Evolutionary conservation across 2,329 filamentous ascomycete species (phyloP), one percentile per base, ranked within the genome.

Genomic region (Emericellopsis atlantica): DNA sequence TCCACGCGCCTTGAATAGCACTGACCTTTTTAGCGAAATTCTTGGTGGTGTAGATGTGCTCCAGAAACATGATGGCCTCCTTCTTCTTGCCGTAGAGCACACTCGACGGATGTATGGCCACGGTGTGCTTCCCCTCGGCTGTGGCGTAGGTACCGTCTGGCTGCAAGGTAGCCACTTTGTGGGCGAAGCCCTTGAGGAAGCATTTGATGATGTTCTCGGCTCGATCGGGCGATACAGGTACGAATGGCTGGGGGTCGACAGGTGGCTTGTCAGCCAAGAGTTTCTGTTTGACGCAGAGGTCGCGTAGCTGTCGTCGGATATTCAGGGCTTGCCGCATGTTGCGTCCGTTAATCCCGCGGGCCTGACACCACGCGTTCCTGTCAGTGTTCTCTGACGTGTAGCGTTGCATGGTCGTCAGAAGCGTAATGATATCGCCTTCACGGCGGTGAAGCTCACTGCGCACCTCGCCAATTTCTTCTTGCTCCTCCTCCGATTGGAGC

Each of bases 21-120:
- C 74, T 79, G 44, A 81, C 76, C 54, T 76, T 80, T 54, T 79
- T 80, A 0, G 72, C 77, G 44, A 81, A 81, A 49, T 74, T 81
- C 58, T 78, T 79, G 41, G 70, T 70, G 1, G 78, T 82, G 49
- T 73, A 81, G 0, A 81, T 75, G 47, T 81, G 73, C 47, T 82
- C 77, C 9, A 81, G 54, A 45, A 80, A 82, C 76, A 82, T 77
- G 52, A 82, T 79, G 4, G 76, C 76, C 56, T 80, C 76, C 51
- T 67, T 70, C 57, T 79, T 80, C 49, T 71, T 66, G 0, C 77
- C 76, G 46, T 79, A 74, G 37, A 81, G 49, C 0, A 77, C 72
- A 47, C 77, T 81, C 0, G 74, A 68, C 0, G 78, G 78, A 48
- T 82, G 78, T 15, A 81, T 72, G 0, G 72, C 66, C 9, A 82